Evolutionary conservation across 1,284 basidiomycete species (phyloP).

Genomic region (Microbotryomycetes sp.): DNA sequence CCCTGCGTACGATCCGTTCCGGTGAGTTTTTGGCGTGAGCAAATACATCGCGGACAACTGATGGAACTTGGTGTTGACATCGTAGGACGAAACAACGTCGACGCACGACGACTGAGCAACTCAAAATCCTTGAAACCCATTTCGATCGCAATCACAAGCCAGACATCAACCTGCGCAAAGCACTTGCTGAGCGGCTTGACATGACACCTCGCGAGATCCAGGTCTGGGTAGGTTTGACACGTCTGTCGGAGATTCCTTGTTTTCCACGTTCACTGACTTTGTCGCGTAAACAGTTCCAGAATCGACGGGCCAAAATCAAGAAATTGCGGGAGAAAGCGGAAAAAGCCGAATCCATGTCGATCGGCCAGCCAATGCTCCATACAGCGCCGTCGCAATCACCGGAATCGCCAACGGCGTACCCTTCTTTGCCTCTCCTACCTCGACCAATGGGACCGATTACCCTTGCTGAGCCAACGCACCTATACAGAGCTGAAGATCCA

Average conservation of each 20-base stretch:
- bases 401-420: not conserved
- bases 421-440: not conserved
- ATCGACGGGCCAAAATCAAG: constrained; percentile 39
- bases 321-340: constrained; percentile 31
- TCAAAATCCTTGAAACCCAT: constrained; percentile 64
- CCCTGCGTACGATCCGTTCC: constrained; percentile 18
- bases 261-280: too few species aligned
- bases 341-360: constrained; percentile 2
- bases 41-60: too few species aligned
- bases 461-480: not conserved
- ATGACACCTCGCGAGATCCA: constrained; percentile 91
- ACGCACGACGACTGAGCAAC: constrained; percentile 35
- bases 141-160: constrained; percentile 84
- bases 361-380: not conserved
- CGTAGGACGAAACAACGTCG: constrained; percentile 38
- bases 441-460: not conserved
- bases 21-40: constrained; percentile 1
- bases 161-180: constrained; percentile 67
- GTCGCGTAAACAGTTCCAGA: constrained; percentile 35
- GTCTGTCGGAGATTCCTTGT: too few species aligned
- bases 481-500: not conserved
- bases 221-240: constrained; percentile 48
- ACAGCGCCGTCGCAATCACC: too few species aligned
- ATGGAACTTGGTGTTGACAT: too few species aligned
- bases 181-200: constrained; percentile 68